These are phyloP conservation scores for Phaseolus coccineus DNA, from an alignment of 331 rosid species.

Conservation along the genomic window DNA sequence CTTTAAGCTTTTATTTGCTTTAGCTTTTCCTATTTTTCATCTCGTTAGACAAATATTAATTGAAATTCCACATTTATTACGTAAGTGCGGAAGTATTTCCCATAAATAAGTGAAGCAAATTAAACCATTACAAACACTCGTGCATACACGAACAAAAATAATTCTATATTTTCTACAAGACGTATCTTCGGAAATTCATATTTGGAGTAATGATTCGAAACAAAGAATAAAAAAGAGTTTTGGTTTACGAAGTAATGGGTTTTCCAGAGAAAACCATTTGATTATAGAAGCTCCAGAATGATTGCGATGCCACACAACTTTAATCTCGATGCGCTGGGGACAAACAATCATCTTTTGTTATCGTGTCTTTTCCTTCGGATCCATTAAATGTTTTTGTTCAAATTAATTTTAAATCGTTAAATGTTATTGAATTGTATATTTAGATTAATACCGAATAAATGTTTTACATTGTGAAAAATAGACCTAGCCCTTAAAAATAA, in stretches of 20 bases:
- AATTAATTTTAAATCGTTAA: not conserved
- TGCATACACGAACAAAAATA: too few species aligned
- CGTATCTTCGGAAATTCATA: too few species aligned
- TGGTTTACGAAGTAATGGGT: too few species aligned
- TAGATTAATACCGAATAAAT: too few species aligned
- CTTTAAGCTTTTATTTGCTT: constrained; percentile 10
- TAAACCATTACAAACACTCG: too few species aligned
- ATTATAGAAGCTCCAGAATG: constrained; percentile 2
- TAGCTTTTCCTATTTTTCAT: not conserved
- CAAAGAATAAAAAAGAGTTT: too few species aligned
- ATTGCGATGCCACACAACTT: constrained; percentile 39
- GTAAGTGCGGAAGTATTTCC: too few species aligned
- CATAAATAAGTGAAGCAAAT: too few species aligned
- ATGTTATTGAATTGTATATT: not conserved
- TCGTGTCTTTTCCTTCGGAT: constrained; percentile 48
- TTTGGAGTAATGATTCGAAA: too few species aligned
- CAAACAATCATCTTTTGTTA: constrained; percentile 48
- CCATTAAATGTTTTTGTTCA: not conserved
- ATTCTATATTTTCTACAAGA: too few species aligned
- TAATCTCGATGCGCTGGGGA: constrained; percentile 40
- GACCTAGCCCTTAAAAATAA: not conserved
- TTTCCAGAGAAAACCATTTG: constrained; percentile 33
- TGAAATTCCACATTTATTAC: too few species aligned
- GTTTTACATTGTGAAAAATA: not conserved
- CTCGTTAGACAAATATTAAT: too few species aligned